Evolutionary conservation across 1,284 basidiomycete genomes (phyloP).

Genomic region (Fomitiporia mediterranea): DNA sequence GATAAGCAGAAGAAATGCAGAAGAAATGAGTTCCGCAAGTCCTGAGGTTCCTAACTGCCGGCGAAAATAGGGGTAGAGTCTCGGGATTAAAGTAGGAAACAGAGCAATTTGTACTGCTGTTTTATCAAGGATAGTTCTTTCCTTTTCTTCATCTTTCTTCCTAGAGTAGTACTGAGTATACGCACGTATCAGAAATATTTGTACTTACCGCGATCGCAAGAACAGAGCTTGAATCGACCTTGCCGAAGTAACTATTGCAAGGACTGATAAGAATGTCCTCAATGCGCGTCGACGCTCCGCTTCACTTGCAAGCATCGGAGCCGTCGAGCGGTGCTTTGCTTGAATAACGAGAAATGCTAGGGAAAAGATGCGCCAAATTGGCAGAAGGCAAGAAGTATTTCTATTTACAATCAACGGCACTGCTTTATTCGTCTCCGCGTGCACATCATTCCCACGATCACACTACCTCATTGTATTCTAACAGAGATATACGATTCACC

Average conservation of each 20-base stretch:
- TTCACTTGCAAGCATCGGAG: no score
- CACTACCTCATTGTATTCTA: no score
- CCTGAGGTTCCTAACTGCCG: not conserved
- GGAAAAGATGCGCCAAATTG: no score
- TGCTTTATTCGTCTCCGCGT: no score
- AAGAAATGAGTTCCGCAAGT: conserved; percentile 13
- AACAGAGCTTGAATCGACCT: not conserved
- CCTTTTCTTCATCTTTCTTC: not conserved
- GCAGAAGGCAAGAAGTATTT: no score
- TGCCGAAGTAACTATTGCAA: conserved; percentile 7
- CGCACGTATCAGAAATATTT: not conserved
- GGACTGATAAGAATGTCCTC: conserved; percentile 1
- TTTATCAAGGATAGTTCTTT: not conserved
- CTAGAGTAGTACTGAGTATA: not conserved
- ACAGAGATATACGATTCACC: no score
- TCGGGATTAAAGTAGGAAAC: conserved; percentile 16
- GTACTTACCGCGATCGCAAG: not conserved
- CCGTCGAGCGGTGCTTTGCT: no score
- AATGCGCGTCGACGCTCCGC: no score
- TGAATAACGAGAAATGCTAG: no score
- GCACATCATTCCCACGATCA: no score
- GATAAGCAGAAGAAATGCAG: conserved; percentile 14
- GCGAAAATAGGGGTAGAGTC: conserved; percentile 4
- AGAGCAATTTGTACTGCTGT: conserved; percentile 11
- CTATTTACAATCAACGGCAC: no score